These are phyloP conservation scores for Mycena leptocephala DNA, from an alignment of 768 basidiomycete species.

Conservation along the genomic window DNA sequence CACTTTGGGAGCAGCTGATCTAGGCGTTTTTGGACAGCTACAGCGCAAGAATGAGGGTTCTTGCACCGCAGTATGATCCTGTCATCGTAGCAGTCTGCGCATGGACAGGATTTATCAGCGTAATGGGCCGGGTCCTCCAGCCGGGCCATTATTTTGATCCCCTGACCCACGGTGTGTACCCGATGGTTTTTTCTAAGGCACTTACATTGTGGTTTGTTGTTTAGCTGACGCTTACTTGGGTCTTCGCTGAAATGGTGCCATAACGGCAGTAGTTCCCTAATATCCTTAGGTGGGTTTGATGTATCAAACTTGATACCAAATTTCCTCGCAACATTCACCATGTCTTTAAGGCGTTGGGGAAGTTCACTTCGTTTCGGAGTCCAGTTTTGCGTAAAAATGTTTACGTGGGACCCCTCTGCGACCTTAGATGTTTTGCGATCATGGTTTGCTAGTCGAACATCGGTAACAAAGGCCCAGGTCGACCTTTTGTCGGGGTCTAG, in stretches of 20 bases:
- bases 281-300: constrained; percentile 10
- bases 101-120: background rate
- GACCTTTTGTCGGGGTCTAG: constrained; percentile 34
- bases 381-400: constrained; percentile 49
- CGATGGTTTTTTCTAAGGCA: background rate
- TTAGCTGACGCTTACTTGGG: background rate
- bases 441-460: constrained; percentile 35
- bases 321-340: constrained; percentile 41
- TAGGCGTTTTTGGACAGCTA: background rate
- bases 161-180: background rate
- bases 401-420: constrained; percentile 15
- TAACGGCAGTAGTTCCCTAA: constrained; percentile 42
- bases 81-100: background rate
- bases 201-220: background rate
- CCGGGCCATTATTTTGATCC: background rate
- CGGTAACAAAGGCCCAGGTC: constrained; percentile 47
- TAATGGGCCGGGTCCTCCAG: background rate
- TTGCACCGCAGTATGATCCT: background rate
- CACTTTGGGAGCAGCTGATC: background rate
- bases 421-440: background rate
- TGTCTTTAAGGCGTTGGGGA: constrained; percentile 29
- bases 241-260: constrained; percentile 48
- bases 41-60: background rate
- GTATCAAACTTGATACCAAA: constrained; percentile 36
- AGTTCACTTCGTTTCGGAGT: constrained; percentile 1